Evolutionary conservation across 441 rosid genomes (phyloP), one percentile per base, ranked within the genome.

Genomic region (Jatropha multifida): DNA sequence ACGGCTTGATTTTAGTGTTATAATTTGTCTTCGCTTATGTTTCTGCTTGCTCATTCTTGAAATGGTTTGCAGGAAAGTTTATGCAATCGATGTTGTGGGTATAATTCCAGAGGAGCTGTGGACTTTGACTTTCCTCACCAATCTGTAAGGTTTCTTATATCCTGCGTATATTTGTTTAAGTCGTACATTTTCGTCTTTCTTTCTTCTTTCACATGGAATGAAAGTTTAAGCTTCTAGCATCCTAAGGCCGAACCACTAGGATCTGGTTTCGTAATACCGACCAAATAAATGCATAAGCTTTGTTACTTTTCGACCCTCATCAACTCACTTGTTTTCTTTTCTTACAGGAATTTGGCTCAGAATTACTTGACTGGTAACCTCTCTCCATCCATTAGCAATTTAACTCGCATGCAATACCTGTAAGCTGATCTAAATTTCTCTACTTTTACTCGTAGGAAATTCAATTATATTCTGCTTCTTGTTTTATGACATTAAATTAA

Each of bases 31-130:
- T 54, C 7, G 14, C 3, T 5, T 54, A 12, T 8, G 1, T 51
- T 65, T n/a, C 52, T 64, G 49, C 26, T 26, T 23, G 51, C 67
- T 77, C 62, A 27, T 32, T 51, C 7, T 42, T 2, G 11, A 7
- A 17, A 41, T 71, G 66, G 5, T 23, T 60, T 67, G 15, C 91
- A 90, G 94, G 83, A 88, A 82, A 78, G 92, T 86, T 65, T 85
- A 71, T 58, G 79, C 85, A 1, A n/a, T 78, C 76, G 65, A 86
- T 63, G 80, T 85, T 48, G 54, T 67, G 0, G 94, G 94, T 38
- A 71, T 58, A 5, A 83, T 91, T 74, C 94, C 97, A 0, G 85
- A 86, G 12, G 92, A 88, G 56, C 81, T 91, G 11, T 91, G 91
- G 92, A 83, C 56, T 85, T 80, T 91, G 66, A 83, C 81, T 80